A percentile compares a stretch with the other conserved stretches of the same genome.
Conservation (phyloP, 2,329 filamentous ascomycete species). For the Microdochium bolleyi region DNA sequence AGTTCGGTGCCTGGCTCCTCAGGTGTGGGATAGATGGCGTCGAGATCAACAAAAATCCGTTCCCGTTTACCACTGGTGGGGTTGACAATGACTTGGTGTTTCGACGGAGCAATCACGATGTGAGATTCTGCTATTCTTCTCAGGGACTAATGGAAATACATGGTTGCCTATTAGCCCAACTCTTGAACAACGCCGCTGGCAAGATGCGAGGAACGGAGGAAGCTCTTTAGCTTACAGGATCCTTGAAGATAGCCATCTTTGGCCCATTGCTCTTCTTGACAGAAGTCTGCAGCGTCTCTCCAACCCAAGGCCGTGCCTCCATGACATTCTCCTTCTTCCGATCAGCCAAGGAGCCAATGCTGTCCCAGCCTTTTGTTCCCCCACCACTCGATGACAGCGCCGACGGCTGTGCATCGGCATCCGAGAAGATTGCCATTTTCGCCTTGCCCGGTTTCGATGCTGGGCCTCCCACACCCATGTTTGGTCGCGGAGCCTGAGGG, state of each 20-base stretch:
- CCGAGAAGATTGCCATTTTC: slow-evolving; percentile 89
- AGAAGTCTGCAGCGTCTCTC: slow-evolving; percentile 81
- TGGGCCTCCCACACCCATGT: slow-evolving; percentile 35
- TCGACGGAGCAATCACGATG: slow-evolving; percentile 60
- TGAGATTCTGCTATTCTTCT: slow-evolving; percentile 53
- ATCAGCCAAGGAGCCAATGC: slow-evolving; percentile 76
- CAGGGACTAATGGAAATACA: slow-evolving; percentile 47
- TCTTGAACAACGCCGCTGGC: not conserved
- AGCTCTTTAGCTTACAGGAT: slow-evolving; percentile 67
- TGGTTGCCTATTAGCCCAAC: slow-evolving; percentile 8
- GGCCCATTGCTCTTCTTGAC: slow-evolving; percentile 69
- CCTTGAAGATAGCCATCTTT: slow-evolving; percentile 92
- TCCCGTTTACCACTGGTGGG: slow-evolving; percentile 76
- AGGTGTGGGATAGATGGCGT: slow-evolving; percentile 74
- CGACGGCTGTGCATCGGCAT: slow-evolving; percentile 55
- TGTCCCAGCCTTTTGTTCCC: slow-evolving; percentile 76
- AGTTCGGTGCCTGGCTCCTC: slow-evolving; percentile 66
- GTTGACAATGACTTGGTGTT: slow-evolving; percentile 75
- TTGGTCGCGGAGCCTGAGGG: slow-evolving; percentile 55
- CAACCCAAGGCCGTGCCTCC: slow-evolving; percentile 83
- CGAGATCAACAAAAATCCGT: slow-evolving; percentile 78
- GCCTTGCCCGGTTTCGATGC: slow-evolving; percentile 60
- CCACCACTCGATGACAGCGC: slow-evolving; percentile 43
- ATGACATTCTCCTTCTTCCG: slow-evolving; percentile 90
- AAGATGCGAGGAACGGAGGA: slow-evolving; percentile 13